Conservation (phyloP, 2,329 filamentous ascomycete genomes). For the Paraphoma chrysanthemicola region DNA sequence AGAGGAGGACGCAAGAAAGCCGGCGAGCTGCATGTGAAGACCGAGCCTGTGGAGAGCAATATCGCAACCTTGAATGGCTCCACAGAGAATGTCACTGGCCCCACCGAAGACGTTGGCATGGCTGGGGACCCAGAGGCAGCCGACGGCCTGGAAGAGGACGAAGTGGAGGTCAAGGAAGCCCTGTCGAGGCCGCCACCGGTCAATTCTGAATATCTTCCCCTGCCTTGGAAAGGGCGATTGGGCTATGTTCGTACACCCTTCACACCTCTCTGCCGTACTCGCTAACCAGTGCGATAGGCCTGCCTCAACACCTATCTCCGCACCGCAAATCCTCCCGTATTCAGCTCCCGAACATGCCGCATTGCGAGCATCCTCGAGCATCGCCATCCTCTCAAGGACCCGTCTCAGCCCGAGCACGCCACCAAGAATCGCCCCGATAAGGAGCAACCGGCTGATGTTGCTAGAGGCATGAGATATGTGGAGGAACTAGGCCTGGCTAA, state of each 20-base stretch:
- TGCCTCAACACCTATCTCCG: slow-evolving; percentile 93
- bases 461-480: slow-evolving; percentile 74
- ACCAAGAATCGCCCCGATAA: slow-evolving; percentile 88
- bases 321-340: slow-evolving; percentile 80
- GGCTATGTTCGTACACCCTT: slow-evolving; percentile 73
- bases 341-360: slow-evolving; percentile 88
- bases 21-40: slow-evolving; percentile 33
- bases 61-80: slow-evolving; percentile 16
- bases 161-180: slow-evolving; percentile 66
- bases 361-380: slow-evolving; percentile 91
- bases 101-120: slow-evolving; percentile 22
- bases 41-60: slow-evolving; percentile 25
- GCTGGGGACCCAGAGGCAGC: slow-evolving; percentile 58
- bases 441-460: slow-evolving; percentile 68
- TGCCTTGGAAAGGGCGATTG: slow-evolving; percentile 89
- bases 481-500: slow-evolving; percentile 82
- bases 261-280: slow-evolving; percentile 11
- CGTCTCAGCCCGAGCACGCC: slow-evolving; percentile 76
- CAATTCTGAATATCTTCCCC: slow-evolving; percentile 80
- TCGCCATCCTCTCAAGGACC: slow-evolving; percentile 79
- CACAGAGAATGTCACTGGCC: slow-evolving; percentile 21
- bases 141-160: slow-evolving; percentile 53
- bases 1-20: slow-evolving; percentile 35
- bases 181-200: slow-evolving; percentile 74
- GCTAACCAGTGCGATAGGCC: slow-evolving; percentile 60